Evolutionary conservation across 768 basidiomycete species (phyloP), one percentile per base, ranked within the genome.

Genomic region (Megacollybia marginata): DNA sequence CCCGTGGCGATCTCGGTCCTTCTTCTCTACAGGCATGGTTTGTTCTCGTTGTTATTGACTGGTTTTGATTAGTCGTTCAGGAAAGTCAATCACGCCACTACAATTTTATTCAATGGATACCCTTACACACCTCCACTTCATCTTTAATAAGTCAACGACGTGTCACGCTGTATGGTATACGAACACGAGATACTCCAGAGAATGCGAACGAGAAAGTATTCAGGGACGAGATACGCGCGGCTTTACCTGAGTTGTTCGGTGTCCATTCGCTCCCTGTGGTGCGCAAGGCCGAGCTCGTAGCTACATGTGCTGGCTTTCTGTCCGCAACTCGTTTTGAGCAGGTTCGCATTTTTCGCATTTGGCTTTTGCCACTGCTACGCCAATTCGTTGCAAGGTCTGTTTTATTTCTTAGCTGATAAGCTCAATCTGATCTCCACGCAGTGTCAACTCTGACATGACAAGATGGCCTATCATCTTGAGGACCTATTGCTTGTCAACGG

Each of bases 241-340:
- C 82, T 15, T 61, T 91, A 40, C 85, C 85, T 5, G 76, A 80
- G 48, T 58, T 92, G 31, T 92, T 90, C 58, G 76, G 75, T 64
- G 80, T 85, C 81, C 16, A 1, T 54, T 49, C 12, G 20, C 43
- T 56, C 12, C 48, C 55, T 31, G 60, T 66, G 50, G 51, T 59
- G 7, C 73, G 75, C n/a, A 65, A 69, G 11, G 57, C 65, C 5
- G 59, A 59, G n/a, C 55, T 82, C 15, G 61, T 71, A 11, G 54
- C 59, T 13, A 67, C 63, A 23, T 86, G 83, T 59, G 62, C 57
- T 9, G 68, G 65, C 4, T 59, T 84, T 40, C 58, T 80, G 31
- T 63, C 63, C 4, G 81, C 85, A 2, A 72, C 85, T 19, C 78
- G 85, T 18, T 90, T 80, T 53, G 86, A 90, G 54, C 87, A 90